phyloP scores from a whole-genome alignment of 352 stramenopile genomes.

The Phytopythium boreale region DNA sequence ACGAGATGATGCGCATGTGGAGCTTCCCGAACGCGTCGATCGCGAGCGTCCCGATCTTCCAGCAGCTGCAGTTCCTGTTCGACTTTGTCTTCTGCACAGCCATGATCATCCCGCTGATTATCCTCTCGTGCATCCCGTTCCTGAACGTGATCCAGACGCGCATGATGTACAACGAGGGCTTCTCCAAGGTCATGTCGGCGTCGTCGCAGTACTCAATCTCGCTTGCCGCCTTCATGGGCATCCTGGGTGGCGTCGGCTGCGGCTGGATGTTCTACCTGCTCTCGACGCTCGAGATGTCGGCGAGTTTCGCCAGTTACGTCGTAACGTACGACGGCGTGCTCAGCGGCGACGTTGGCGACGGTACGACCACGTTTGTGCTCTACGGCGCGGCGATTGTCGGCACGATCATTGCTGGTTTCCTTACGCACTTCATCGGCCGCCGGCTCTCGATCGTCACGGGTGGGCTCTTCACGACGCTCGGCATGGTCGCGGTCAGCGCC shows the following conservation, averaged over 20 bases:
- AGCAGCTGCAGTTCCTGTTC: slow-evolving; percentile 78
- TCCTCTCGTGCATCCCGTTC: slow-evolving; percentile 73
- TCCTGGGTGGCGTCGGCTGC: slow-evolving; percentile 53
- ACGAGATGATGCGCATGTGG: slow-evolving; percentile 73
- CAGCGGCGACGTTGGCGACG: slow-evolving; percentile 47
- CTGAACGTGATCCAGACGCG: slow-evolving; percentile 79
- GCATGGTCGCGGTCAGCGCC: slow-evolving; percentile 60
- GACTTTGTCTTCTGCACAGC: slow-evolving; percentile 70
- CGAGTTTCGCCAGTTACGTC: slow-evolving; percentile 68
- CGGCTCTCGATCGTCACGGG: slow-evolving; percentile 58
- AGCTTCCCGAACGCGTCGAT: slow-evolving; percentile 63
- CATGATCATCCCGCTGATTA: slow-evolving; percentile 61
- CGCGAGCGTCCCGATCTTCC: slow-evolving; percentile 45
- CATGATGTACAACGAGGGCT: slow-evolving; percentile 88
- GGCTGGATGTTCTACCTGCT: slow-evolving; percentile 71
- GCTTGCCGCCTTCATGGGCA: slow-evolving; percentile 58
- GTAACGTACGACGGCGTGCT: slow-evolving; percentile 55
- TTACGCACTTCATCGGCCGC: slow-evolving; percentile 63
- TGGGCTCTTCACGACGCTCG: slow-evolving; percentile 58
- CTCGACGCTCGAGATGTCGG: slow-evolving; percentile 57
- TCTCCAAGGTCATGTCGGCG: slow-evolving; percentile 76
- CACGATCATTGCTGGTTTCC: slow-evolving; percentile 44
- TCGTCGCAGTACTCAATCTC: slow-evolving; percentile 80
- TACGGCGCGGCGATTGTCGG: slow-evolving; percentile 47
- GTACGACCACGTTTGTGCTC: slow-evolving; percentile 55